Percentiles rank a stretch among this genome's conserved stretches.
Conservation (phyloP, 2,329 filamentous ascomycete genomes). For the Parastagonospora nodorum region DNA sequence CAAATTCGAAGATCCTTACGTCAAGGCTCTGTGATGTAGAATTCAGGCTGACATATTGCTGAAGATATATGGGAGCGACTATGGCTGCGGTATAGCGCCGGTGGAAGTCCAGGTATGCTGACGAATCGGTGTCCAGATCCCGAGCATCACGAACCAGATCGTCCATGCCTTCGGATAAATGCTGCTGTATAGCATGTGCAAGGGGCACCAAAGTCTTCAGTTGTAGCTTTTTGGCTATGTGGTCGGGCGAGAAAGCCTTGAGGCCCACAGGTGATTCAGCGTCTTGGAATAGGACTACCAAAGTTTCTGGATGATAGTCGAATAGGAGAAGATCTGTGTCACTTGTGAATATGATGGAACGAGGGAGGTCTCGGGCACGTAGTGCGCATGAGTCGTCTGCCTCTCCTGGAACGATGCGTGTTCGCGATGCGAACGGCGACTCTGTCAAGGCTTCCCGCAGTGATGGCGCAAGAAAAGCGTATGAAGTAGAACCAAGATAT, state of each 20-base stretch:
- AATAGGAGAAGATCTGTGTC: constrained; percentile 86
- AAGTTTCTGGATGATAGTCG: constrained; percentile 65
- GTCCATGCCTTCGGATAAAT: constrained; percentile 35
- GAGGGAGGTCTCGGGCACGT: constrained; percentile 60
- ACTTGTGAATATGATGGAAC: constrained; percentile 73
- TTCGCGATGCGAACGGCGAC: constrained; percentile 49
- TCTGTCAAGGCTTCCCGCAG: constrained; percentile 71
- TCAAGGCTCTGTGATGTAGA: constrained; percentile 30
- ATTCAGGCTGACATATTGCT: background rate
- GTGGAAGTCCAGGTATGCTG: constrained; percentile 36
- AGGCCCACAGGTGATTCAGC: constrained; percentile 52
- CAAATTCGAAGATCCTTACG: constrained; percentile 41
- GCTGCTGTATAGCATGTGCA: constrained; percentile 47
- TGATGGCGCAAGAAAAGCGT: constrained; percentile 76
- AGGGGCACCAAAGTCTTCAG: constrained; percentile 47
- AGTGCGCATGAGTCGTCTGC: constrained; percentile 81
- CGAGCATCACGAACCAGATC: constrained; percentile 33
- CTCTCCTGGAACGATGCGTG: constrained; percentile 75
- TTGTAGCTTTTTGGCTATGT: constrained; percentile 53
- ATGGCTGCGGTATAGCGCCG: constrained; percentile 28
- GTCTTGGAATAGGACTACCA: constrained; percentile 72
- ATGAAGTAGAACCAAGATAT: constrained; percentile 50
- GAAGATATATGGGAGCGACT: constrained; percentile 7
- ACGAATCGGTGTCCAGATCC: constrained; percentile 17
- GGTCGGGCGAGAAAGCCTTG: constrained; percentile 49